Evolutionary conservation across 139 green algal genomes (phyloP), one percentile per base, ranked within the genome.

Genomic region (Deuterostichococcus epilithicus): DNA sequence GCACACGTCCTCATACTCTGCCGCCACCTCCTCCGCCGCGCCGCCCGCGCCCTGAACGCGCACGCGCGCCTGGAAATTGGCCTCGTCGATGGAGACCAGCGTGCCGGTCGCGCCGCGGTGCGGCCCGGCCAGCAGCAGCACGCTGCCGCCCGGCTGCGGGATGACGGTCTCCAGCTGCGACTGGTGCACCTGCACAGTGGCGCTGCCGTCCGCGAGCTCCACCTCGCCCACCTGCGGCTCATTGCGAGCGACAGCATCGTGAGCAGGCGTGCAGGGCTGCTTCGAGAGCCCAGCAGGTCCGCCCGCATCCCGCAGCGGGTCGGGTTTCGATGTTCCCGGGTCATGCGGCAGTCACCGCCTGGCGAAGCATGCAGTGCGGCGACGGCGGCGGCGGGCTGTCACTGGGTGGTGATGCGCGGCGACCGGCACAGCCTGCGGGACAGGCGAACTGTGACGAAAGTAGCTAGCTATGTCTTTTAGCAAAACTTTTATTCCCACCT

Each of bases 131-230:
- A 98, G 82, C 13, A 97, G 77, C 34, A 91, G 68, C 58, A 98
- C 92, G 8, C 28, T 67, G 23, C 89, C 88, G 5, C 87, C 87
- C 1, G 86, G 76, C 74, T 85, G 60, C 20, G 85, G 88, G 47
- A 92, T 68, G n/a, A 98, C 95, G 15, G 95, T 98, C 81, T 98
- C 95, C 65, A 98, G 86, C 82, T 98, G 86, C 8, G 83, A 85
- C 78, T 98, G 92, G 80, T 99, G 95, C n/a, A 99, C 86, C 28
- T 88, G 81, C 36, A 97, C 52, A 0, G 93, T 22, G 22, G 45
- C 60, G 37, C 28, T 65, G 34, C 26, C 39, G 70, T 37, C 39
- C 22, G 39, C 6, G 28, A 45, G 38, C 23, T 66, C 15, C 52
- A 63, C 52, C 52, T 63, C 52, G 3, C 18, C 52, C 52, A 28